Percentiles rank a stretch among this genome's conserved stretches.
phyloP scores from a whole-genome alignment of 2,329 filamentous ascomycete species.

The Cladosporium colombiae region DNA sequence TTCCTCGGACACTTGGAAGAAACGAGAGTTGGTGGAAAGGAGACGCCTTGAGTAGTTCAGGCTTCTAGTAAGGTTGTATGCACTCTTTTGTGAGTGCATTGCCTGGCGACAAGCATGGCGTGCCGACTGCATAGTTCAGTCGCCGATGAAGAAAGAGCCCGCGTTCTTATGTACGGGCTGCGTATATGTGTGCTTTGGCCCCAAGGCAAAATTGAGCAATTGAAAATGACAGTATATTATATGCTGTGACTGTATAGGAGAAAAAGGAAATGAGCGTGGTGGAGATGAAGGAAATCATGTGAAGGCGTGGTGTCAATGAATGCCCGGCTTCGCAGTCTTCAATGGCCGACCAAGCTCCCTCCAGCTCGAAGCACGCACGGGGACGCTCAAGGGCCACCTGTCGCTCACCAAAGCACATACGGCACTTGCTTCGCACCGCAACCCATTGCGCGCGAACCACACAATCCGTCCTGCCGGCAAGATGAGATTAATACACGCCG shows the following conservation, averaged over 20 bases:
- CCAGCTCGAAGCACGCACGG: background rate
- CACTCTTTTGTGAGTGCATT: background rate
- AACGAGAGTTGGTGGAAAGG: conserved; percentile 47
- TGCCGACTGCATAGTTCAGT: conserved; percentile 13
- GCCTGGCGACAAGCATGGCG: conserved; percentile 7
- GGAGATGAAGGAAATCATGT: background rate
- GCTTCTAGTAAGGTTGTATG: background rate
- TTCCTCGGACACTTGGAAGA: conserved; percentile 75
- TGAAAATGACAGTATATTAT: background rate
- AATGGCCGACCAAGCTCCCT: background rate
- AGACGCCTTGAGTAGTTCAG: background rate
- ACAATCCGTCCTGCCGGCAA: conserved; percentile 22
- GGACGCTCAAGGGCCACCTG: too few species aligned
- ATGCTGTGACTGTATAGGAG: background rate
- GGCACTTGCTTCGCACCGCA: background rate
- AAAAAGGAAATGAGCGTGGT: background rate
- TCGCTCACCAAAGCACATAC: too few species aligned
- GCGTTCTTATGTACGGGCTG: background rate
- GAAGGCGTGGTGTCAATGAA: background rate
- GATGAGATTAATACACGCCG: conserved; percentile 36
- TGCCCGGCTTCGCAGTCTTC: background rate
- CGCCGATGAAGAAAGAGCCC: background rate
- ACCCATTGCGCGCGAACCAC: conserved; percentile 10
- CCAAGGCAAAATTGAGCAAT: background rate
- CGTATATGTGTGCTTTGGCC: background rate